Percentiles rank a stretch among this genome's conserved stretches.
These are phyloP conservation scores for Arxiozyma slooffiae DNA, from an alignment of 1,139 yeast species.

Conservation along the genomic window DNA sequence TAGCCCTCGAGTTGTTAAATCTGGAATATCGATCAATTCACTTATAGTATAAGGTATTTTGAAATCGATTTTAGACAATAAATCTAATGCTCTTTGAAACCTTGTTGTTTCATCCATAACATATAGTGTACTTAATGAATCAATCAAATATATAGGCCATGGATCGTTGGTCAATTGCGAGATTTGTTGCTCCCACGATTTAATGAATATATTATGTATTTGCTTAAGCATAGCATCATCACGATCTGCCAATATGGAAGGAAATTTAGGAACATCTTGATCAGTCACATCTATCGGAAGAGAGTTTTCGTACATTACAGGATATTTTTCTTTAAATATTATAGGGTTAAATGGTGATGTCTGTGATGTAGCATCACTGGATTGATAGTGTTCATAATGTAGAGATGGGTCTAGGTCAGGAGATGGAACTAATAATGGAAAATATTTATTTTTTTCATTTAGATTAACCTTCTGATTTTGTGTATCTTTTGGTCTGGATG, in stretches of 20 bases:
- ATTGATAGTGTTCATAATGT: neutral
- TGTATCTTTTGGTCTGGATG: neutral
- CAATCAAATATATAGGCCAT: conserved; percentile 39
- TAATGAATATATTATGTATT: conserved; percentile 2
- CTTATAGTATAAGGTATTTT: conserved; percentile 9
- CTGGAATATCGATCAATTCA: conserved; percentile 52
- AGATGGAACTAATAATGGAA: conserved; percentile 30
- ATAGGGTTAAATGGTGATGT: conserved; percentile 3
- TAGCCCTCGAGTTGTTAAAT: conserved; percentile 58
- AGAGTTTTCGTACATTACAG: conserved; percentile 29
- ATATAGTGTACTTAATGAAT: conserved; percentile 58
- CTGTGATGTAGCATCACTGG: neutral
- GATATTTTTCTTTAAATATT: conserved; percentile 24
- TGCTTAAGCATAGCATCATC: neutral
- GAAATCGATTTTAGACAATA: conserved; percentile 40
- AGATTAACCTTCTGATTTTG: conserved; percentile 9
- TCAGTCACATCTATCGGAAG: conserved; percentile 15
- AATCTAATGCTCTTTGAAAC: conserved; percentile 42
- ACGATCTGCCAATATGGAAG: neutral
- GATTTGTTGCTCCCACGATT: conserved; percentile 18
- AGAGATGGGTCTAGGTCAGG: conserved; percentile 15
- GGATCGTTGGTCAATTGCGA: conserved; percentile 5
- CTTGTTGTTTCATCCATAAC: conserved; percentile 52
- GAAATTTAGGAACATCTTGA: neutral
- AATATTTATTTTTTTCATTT: conserved; percentile 33